These are phyloP conservation scores for Phytophthora foliorum DNA, from an alignment of 352 stramenopile species.

Conservation along the genomic window DNA sequence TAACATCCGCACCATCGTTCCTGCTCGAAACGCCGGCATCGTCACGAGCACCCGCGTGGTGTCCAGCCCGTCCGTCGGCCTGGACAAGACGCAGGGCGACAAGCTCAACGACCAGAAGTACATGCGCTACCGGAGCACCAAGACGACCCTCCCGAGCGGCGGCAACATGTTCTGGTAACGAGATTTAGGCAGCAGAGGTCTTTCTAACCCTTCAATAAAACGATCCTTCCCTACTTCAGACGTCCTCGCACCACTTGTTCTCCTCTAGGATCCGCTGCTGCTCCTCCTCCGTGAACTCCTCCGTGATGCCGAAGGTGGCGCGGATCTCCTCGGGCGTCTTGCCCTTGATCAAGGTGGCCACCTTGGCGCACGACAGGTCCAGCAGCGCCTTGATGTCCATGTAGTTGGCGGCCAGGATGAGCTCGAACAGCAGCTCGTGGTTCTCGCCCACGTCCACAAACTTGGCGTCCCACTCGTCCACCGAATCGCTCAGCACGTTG, in stretches of 20 bases:
- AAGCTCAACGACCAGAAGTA: constrained; percentile 81
- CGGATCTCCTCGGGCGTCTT: constrained; percentile 75
- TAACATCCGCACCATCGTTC: constrained; percentile 32
- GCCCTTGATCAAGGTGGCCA: constrained; percentile 70
- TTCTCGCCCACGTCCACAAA: constrained; percentile 56
- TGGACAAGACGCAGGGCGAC: constrained; percentile 73
- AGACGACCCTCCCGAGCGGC: constrained; percentile 46
- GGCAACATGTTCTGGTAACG: constrained; percentile 67
- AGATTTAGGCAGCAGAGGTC: background rate
- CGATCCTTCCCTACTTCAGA: constrained; percentile 34
- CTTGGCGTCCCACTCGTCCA: constrained; percentile 67
- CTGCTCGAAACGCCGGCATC: constrained; percentile 27
- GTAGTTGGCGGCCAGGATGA: constrained; percentile 76
- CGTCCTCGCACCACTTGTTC: constrained; percentile 79
- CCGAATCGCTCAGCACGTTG: constrained; percentile 54
- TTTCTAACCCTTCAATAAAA: constrained; percentile 26
- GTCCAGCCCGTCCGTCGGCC: constrained; percentile 36
- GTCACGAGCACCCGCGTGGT: constrained; percentile 28
- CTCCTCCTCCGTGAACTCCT: constrained; percentile 73
- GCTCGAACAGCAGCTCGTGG: constrained; percentile 71
- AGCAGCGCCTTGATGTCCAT: constrained; percentile 79
- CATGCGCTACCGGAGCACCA: constrained; percentile 66
- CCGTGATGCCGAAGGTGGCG: constrained; percentile 65
- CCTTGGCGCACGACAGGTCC: constrained; percentile 66
- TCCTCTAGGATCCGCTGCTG: constrained; percentile 71